Percentiles rank a stretch among this genome's conserved stretches.
Conservation (phyloP, 495 filamentous ascomycete species). For the Corynascus novoguineensis region DNA sequence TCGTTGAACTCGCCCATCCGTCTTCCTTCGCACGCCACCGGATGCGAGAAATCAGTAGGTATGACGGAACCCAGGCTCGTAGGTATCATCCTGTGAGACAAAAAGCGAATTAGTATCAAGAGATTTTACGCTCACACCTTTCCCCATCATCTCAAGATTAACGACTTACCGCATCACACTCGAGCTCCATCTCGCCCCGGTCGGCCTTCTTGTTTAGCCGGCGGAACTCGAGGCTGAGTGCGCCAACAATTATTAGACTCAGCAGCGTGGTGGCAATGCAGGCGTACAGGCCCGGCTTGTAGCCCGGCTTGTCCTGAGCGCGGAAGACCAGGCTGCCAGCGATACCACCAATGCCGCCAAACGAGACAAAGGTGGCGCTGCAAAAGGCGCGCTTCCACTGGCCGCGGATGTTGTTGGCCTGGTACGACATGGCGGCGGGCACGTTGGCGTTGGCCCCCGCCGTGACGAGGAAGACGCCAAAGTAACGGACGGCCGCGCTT, state of each 20-base stretch:
- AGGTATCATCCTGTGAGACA: conserved; percentile 36
- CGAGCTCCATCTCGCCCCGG: conserved; percentile 41
- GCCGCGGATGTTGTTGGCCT: conserved; percentile 64
- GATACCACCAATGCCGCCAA: conserved; percentile 60
- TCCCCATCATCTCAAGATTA: not conserved
- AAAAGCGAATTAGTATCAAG: too few species aligned
- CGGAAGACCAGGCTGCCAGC: conserved; percentile 53
- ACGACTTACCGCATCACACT: conserved; percentile 36
- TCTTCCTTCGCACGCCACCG: not conserved
- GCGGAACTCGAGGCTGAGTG: conserved; percentile 29
- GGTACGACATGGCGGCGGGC: conserved; percentile 53
- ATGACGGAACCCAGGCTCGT: conserved; percentile 42
- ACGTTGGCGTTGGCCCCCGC: conserved; percentile 58
- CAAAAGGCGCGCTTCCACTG: conserved; percentile 63
- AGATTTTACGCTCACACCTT: conserved; percentile 20
- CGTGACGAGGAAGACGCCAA: conserved; percentile 59
- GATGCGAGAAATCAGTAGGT: conserved; percentile 40
- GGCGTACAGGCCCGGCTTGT: conserved; percentile 42
- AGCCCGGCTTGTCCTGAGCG: conserved; percentile 31
- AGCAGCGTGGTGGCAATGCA: conserved; percentile 38
- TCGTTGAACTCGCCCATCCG: not conserved
- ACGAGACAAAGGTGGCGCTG: conserved; percentile 53
- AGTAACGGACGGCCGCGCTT: conserved; percentile 50
- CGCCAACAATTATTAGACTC: conserved; percentile 33
- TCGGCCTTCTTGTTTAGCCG: conserved; percentile 39